phyloP scores from a whole-genome alignment of 805 yeast genomes.

The Deakozyma indianensis region DNA sequence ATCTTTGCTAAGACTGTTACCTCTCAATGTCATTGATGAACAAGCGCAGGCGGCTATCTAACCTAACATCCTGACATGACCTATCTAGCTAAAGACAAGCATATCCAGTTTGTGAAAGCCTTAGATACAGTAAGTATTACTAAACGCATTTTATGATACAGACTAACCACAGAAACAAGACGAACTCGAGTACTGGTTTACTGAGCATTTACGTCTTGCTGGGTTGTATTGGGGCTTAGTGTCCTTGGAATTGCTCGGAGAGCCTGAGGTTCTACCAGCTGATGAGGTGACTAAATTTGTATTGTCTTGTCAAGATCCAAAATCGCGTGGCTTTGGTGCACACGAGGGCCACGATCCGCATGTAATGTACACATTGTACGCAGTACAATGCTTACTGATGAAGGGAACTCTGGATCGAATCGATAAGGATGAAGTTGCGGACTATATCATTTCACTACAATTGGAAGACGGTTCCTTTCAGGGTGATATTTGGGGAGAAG shows the following conservation, averaged over 20 bases:
- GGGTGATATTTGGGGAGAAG: slow-evolving; percentile 87
- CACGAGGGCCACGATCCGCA: slow-evolving; percentile 86
- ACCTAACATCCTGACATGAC: no score
- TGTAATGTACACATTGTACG: slow-evolving; percentile 70
- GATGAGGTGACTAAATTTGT: slow-evolving; percentile 58
- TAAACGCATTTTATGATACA: background rate
- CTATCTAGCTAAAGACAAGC: slow-evolving; percentile 33
- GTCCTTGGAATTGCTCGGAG: slow-evolving; percentile 48
- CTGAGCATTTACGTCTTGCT: slow-evolving; percentile 75
- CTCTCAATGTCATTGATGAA: no score
- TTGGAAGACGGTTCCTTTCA: slow-evolving; percentile 56
- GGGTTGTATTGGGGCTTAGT: slow-evolving; percentile 94
- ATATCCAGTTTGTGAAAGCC: slow-evolving; percentile 39
- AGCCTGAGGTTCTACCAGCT: slow-evolving; percentile 42
- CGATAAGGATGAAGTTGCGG: slow-evolving; percentile 22
- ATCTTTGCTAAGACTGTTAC: no score
- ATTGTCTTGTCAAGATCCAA: slow-evolving; percentile 38
- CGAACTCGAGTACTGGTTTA: slow-evolving; percentile 69
- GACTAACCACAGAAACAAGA: slow-evolving; percentile 26
- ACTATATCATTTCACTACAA: slow-evolving; percentile 30
- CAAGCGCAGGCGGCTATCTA: no score
- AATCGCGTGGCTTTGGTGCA: slow-evolving; percentile 65
- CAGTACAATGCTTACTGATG: slow-evolving; percentile 61
- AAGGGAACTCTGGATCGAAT: slow-evolving; percentile 40
- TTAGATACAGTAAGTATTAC: slow-evolving; percentile 27